A percentile compares a stretch with the other conserved stretches of the same genome.
Conservation (phyloP, 2,329 filamentous ascomycete genomes). For the Colletotrichum viniferum region DNA sequence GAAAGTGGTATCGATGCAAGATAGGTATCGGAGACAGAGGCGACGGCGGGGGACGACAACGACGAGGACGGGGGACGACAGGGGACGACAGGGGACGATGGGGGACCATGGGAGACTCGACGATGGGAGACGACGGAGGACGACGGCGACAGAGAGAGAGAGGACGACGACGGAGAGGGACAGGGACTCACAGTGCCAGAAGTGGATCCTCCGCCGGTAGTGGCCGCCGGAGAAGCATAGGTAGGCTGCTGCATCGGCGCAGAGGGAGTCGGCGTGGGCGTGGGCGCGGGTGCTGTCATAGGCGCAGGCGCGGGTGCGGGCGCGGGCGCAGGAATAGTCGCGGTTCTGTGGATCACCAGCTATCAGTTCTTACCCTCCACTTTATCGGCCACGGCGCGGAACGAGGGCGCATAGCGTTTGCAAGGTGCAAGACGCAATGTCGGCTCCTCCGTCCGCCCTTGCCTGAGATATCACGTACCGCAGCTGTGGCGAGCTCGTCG, state of each 20-base stretch:
- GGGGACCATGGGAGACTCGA: neutral
- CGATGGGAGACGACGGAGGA: neutral
- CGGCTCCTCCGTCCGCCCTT: neutral
- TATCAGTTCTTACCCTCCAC: slow-evolving; percentile 9
- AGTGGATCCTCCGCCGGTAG: slow-evolving; percentile 4
- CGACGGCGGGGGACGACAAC: neutral
- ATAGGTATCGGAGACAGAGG: neutral
- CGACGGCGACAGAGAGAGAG: neutral
- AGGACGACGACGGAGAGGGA: neutral
- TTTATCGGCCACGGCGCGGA: neutral
- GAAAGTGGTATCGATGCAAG: neutral
- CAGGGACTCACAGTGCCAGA: slow-evolving; percentile 5
- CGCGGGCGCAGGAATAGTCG: slow-evolving; percentile 9
- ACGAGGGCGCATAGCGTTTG: neutral
- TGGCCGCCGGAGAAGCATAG: slow-evolving; percentile 5
- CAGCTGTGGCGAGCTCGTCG: slow-evolving; percentile 46
- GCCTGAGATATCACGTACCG: slow-evolving; percentile 43
- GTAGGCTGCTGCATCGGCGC: neutral
- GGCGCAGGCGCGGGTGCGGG: slow-evolving; percentile 14
- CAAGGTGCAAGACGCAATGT: neutral
- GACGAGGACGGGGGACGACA: neutral
- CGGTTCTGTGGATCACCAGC: slow-evolving; percentile 6
- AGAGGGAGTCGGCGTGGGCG: slow-evolving; percentile 3
- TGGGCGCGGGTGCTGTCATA: neutral
- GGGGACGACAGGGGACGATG: neutral